These are phyloP conservation scores for Macroventuria anomochaeta DNA, from an alignment of 2,329 filamentous ascomycete genomes.

Conservation along the genomic window DNA sequence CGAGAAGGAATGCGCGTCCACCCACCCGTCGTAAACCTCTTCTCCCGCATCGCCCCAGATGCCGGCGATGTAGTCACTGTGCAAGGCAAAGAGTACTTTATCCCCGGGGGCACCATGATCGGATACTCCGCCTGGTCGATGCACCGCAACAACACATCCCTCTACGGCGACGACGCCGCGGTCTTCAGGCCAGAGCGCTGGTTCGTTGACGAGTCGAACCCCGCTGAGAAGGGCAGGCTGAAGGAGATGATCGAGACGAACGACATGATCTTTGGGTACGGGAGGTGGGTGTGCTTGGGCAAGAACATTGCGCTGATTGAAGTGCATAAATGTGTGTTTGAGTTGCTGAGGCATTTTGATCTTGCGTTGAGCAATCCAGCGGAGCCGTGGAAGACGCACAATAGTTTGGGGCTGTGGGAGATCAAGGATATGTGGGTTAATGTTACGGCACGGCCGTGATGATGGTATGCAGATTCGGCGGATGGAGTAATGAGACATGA, in stretches of 20 bases:
- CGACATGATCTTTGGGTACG: constrained; percentile 49
- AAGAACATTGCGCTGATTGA: constrained; percentile 45
- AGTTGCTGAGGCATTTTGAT: constrained; percentile 47
- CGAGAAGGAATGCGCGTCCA: constrained; percentile 57
- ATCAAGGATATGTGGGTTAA: constrained; percentile 44
- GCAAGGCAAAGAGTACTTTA: constrained; percentile 33
- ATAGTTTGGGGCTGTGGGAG: constrained; percentile 38
- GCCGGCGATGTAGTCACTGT: constrained; percentile 43
- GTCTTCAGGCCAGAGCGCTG: constrained; percentile 60
- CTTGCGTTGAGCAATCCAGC: constrained; percentile 39
- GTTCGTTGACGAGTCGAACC: constrained; percentile 42
- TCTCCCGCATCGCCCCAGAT: constrained; percentile 40
- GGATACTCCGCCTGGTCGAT: constrained; percentile 44
- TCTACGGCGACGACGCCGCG: constrained; percentile 51
- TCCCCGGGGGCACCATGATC: constrained; percentile 46
- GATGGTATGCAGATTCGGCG: neutral
- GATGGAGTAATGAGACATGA: neutral
- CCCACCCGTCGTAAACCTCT: constrained; percentile 48
- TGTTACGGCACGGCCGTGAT: constrained; percentile 28
- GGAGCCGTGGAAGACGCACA: constrained; percentile 40
- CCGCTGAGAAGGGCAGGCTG: constrained; percentile 33
- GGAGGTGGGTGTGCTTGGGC: constrained; percentile 46
- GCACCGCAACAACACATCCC: constrained; percentile 38
- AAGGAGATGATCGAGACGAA: constrained; percentile 41
- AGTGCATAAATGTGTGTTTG: constrained; percentile 52